Evolutionary conservation across 2,329 filamentous ascomycete genomes (phyloP), one percentile per base, ranked within the genome.

Genomic region (Claviceps cyperi): DNA sequence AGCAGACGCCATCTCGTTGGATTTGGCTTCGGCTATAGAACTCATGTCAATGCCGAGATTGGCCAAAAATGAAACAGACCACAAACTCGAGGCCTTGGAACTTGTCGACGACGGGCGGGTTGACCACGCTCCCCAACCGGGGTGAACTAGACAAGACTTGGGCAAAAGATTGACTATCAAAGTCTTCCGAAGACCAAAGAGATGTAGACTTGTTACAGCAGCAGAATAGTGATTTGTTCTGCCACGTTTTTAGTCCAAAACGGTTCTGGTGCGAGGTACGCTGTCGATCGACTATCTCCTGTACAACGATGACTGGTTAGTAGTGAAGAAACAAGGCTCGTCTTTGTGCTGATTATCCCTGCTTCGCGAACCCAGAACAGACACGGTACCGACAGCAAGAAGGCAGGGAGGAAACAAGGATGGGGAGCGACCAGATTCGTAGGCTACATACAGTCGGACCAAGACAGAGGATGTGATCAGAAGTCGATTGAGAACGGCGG

Each of bases 1-100:
- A 55, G 77, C 59, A 52, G 67, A 66, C 56, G 76, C 75, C 77
- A 79, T 80, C 52, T 66, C 60, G 57, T 56, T 59, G 51, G 57
- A 58, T 51, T 57, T 59, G 47, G 57, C 51, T 49, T 57, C 54
- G 41, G 57, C 56, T 56, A 58, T 55, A 52, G 59, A 58, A 53
- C 57, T 57, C 59, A 55, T 45, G 49, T 43, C 44, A 50, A 47
- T 50, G 28, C 15, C 36, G 49, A 47, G 43, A 19, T 37, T 47
- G 44, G 36, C 43, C 19, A 19, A 40, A 37, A 17, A 47, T n/a
- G 36, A 37, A 21, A 41, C 22, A 22, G 39, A 14, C 41, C 41
- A 22, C 46, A 47, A 32, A 41, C 19, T 46, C 40, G 46, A 48
- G 22, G 5, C 11, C 47, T 43, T 53, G 43, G 50, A 48, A 50